A percentile compares a stretch with the other conserved stretches of the same genome.
These are phyloP conservation scores for Plasmodium knowlesi DNA, from an alignment of 169 alveolate genomes.

Conservation along the genomic window DNA sequence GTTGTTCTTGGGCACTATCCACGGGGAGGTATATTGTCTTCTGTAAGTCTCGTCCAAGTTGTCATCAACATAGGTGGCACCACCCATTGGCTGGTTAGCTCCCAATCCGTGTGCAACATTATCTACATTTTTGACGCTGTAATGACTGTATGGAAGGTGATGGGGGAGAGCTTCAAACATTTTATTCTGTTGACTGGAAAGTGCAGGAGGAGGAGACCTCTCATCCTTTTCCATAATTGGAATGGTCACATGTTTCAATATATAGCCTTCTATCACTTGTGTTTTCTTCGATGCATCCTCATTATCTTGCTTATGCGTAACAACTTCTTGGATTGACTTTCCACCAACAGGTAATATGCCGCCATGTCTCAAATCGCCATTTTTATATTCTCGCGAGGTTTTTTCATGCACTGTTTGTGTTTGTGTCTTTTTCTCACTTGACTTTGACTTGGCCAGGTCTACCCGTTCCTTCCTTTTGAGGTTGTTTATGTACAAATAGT, in stretches of 20 bases:
- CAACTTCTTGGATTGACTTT: not conserved
- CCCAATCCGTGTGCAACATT: not conserved
- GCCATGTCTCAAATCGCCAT: not conserved
- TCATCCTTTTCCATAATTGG: slow-evolving; percentile 53
- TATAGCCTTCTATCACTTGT: slow-evolving; percentile 11
- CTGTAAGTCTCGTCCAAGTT: not conserved
- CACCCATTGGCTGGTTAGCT: not conserved
- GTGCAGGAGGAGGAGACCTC: not conserved
- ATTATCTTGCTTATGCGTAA: not conserved
- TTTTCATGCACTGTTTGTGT: not conserved
- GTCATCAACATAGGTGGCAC: not conserved
- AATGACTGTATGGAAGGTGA: slow-evolving; percentile 16
- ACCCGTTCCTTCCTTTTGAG: not conserved
- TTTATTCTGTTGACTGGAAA: not conserved
- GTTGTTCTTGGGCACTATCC: not conserved
- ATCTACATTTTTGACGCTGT: slow-evolving; percentile 1
- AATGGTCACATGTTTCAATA: slow-evolving; percentile 17
- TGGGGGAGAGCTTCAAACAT: not conserved
- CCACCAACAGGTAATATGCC: not conserved
- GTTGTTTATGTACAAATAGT: slow-evolving; percentile 4
- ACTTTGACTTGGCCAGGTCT: not conserved
- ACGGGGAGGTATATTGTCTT: not conserved
- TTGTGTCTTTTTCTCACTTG: not conserved
- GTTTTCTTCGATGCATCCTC: not conserved
- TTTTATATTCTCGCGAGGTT: not conserved